Evolutionary conservation across 129 eudicot species (phyloP).

Genomic region (Escallonia rubra): DNA sequence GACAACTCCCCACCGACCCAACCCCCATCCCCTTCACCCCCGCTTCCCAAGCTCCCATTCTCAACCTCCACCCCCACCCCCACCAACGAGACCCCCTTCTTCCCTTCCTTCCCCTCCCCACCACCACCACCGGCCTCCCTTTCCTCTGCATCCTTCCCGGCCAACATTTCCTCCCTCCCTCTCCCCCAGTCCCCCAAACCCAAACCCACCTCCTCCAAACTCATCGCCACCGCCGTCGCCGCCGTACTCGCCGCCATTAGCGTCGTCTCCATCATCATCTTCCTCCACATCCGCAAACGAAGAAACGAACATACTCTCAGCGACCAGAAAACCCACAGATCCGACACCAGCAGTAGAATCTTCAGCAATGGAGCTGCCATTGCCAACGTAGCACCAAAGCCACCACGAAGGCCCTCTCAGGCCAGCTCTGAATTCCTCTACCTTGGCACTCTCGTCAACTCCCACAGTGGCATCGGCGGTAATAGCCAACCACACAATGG

Average conservation of each 20-base stretch:
- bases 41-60: conserved; percentile 35
- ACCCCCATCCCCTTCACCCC: conserved; percentile 29
- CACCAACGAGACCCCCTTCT: conserved; percentile 38
- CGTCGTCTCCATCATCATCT: conserved; percentile 22
- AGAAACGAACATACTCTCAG: conserved; percentile 9
- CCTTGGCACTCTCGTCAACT: conserved; percentile 61
- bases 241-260: conserved; percentile 43
- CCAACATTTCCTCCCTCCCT: conserved; percentile 61
- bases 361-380: conserved; percentile 6
- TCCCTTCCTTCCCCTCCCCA: conserved; percentile 24
- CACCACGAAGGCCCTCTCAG: conserved; percentile 51
- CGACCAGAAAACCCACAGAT: conserved; percentile 36
- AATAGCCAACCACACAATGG: no score
- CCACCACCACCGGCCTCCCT: conserved; percentile 31
- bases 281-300: conserved; percentile 32
- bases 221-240: conserved; percentile 43
- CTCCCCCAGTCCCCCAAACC: conserved; percentile 51
- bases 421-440: conserved; percentile 71
- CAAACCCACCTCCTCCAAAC: conserved; percentile 47
- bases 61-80: conserved; percentile 32
- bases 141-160: conserved; percentile 55
- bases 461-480: conserved; percentile 27
- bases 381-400: not conserved
- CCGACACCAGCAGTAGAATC: conserved; percentile 19
- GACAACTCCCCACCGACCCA: conserved; percentile 40